Conservation (phyloP, 306 rosid species). For the Sesbania bispinosa region DNA sequence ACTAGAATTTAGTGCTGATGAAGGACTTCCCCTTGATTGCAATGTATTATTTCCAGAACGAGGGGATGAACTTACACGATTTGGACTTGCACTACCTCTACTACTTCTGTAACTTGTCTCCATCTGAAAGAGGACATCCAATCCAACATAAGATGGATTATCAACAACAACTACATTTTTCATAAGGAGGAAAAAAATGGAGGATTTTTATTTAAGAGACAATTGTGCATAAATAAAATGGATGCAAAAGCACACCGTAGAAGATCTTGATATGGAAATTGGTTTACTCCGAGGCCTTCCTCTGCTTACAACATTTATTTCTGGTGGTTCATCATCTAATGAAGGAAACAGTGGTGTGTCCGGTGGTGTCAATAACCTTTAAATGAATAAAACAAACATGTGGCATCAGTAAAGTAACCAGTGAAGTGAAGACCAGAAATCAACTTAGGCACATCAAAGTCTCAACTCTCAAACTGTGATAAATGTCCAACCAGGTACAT, state of each 20-base stretch:
- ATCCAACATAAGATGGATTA: background rate
- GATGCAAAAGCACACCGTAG: too few relatives aligned
- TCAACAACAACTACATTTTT: background rate
- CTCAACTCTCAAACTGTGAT: background rate
- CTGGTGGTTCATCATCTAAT: conserved; percentile 65
- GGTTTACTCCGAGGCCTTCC: conserved; percentile 89
- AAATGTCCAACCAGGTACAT: background rate
- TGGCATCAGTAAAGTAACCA: conserved; percentile 26
- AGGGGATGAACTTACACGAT: conserved; percentile 78
- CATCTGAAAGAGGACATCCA: conserved; percentile 46
- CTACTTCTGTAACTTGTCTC: conserved; percentile 76
- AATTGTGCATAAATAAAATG: conserved; percentile 27
- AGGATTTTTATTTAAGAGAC: background rate
- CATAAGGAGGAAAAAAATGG: background rate
- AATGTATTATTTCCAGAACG: conserved; percentile 56
- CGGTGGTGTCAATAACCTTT: conserved; percentile 83
- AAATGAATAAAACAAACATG: conserved; percentile 16
- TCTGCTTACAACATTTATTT: conserved; percentile 42
- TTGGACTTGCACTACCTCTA: conserved; percentile 89
- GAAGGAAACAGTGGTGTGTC: conserved; percentile 89
- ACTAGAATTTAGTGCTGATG: conserved; percentile 60
- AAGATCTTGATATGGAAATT: conserved; percentile 80
- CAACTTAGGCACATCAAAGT: background rate
- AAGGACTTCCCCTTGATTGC: conserved; percentile 62
- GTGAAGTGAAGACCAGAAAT: background rate